A percentile compares a stretch with the other conserved stretches of the same genome.
phyloP scores from a whole-genome alignment of 495 filamentous ascomycete genomes.

The Penicillium riverlandense region DNA sequence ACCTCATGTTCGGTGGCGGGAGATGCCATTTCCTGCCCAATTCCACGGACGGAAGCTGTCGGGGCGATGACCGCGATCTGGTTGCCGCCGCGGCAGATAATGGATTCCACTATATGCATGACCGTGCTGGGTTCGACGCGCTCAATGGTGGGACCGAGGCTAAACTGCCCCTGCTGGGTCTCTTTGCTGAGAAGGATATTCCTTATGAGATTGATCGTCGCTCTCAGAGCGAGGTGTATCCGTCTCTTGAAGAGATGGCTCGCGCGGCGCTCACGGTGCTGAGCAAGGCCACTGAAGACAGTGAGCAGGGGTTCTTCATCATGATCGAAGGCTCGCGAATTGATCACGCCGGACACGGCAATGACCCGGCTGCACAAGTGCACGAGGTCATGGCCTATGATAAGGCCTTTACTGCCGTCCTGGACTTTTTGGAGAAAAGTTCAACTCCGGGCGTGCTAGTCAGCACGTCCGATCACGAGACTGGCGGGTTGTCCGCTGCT shows the following conservation, averaged over 20 bases:
- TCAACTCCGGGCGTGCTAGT: conserved; percentile 72
- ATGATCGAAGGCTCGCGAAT: conserved; percentile 98
- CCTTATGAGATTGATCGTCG: conserved; percentile 89
- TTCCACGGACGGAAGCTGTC: conserved; percentile 65
- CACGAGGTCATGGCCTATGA: conserved; percentile 92
- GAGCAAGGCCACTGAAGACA: conserved; percentile 73
- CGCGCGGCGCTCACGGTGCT: conserved; percentile 70
- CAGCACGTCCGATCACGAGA: conserved; percentile 90
- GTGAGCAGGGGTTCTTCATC: conserved; percentile 91
- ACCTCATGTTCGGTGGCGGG: conserved; percentile 88
- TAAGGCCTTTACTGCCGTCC: conserved; percentile 68
- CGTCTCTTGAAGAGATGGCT: conserved; percentile 89
- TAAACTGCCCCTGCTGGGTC: conserved; percentile 76
- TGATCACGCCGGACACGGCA: conserved; percentile 91
- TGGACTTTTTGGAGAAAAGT: conserved; percentile 76
- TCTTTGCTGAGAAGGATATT: conserved; percentile 78
- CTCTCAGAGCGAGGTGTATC: conserved; percentile 69
- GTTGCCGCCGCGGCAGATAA: conserved; percentile 60
- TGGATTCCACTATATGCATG: conserved; percentile 71
- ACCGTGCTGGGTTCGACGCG: conserved; percentile 69
- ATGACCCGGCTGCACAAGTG: conserved; percentile 93
- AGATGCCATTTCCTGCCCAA: conserved; percentile 91
- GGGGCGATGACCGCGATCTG: conserved; percentile 64
- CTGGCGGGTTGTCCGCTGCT: conserved; percentile 77
- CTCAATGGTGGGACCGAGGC: conserved; percentile 61